These are phyloP conservation scores for Lanzia echinophila DNA, from an alignment of 2,329 filamentous ascomycete species.

Conservation along the genomic window DNA sequence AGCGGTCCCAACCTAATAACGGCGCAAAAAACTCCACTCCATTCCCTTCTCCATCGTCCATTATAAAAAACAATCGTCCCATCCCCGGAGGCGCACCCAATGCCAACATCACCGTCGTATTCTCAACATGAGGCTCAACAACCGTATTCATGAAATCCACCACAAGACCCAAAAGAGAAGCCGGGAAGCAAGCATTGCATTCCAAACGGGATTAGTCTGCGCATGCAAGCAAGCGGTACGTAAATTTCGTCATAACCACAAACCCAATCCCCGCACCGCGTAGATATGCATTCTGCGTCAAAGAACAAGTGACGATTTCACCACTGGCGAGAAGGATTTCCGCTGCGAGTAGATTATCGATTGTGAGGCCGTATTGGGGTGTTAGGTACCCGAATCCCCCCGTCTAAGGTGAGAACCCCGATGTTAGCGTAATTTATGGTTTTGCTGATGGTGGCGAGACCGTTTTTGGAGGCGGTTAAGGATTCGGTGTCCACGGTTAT, in stretches of 20 bases:
- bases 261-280: conserved; percentile 4
- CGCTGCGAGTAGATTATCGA: conserved; percentile 9
- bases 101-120: not conserved
- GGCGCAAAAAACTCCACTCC: no score
- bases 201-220: conserved; percentile 38
- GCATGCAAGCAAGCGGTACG: conserved; percentile 1
- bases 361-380: conserved; percentile 5
- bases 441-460: conserved; percentile 6
- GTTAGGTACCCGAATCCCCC: conserved; percentile 7
- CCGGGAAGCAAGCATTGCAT: conserved; percentile 12
- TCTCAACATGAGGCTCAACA: conserved; percentile 4
- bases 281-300: conserved; percentile 34
- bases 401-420: conserved; percentile 7
- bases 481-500: conserved; percentile 10
- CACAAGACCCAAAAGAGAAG: conserved; percentile 10
- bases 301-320: conserved; percentile 37
- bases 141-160: conserved; percentile 15
- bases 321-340: conserved; percentile 5
- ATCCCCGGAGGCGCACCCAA: conserved; percentile 10
- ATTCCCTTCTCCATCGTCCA: no score
- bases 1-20: no score
- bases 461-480: conserved; percentile 13
- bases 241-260: conserved; percentile 6
- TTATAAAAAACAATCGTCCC: no score
- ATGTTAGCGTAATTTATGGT: conserved; percentile 8